Conservation (phyloP, 345 rosid genomes). For the Bretschneidera sinensis region DNA sequence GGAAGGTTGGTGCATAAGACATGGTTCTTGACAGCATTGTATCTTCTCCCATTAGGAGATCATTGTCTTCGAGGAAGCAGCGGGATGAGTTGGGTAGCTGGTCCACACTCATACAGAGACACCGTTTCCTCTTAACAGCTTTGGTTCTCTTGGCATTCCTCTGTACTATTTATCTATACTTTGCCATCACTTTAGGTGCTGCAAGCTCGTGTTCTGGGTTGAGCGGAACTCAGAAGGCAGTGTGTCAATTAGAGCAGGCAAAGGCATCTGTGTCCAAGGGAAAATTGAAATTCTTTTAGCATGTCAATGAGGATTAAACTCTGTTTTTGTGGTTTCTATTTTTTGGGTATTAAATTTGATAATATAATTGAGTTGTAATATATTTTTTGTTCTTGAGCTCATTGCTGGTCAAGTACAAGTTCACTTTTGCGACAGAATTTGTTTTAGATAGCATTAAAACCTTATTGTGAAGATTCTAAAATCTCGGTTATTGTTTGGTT, state of each 20-base stretch:
- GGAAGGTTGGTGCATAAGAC: slow-evolving; percentile 7
- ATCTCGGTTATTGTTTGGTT: no score
- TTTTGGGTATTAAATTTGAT: no score
- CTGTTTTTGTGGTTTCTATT: slow-evolving; percentile 19
- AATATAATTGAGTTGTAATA: no score
- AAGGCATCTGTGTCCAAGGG: slow-evolving; percentile 45
- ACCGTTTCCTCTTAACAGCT: slow-evolving; percentile 84
- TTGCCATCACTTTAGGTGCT: slow-evolving; percentile 77
- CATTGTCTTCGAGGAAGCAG: slow-evolving; percentile 56
- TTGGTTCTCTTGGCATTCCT: slow-evolving; percentile 66
- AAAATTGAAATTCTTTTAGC: slow-evolving; percentile 50
- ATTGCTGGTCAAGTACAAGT: no score
- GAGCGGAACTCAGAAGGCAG: slow-evolving; percentile 49
- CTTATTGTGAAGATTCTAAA: no score
- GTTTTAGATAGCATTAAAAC: no score
- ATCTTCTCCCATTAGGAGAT: slow-evolving; percentile 72
- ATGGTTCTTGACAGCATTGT: slow-evolving; percentile 77
- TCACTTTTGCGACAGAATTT: no score
- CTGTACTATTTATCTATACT: slow-evolving; percentile 87
- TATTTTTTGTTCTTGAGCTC: no score
- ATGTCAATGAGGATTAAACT: background rate
- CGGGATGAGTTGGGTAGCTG: slow-evolving; percentile 84
- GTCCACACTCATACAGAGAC: slow-evolving; percentile 64
- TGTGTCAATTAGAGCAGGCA: slow-evolving; percentile 51
- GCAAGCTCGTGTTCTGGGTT: slow-evolving; percentile 63